A percentile compares a stretch with the other conserved stretches of the same genome.
These are phyloP conservation scores for Podospora didyma DNA, from an alignment of 495 filamentous ascomycete genomes.

Conservation along the genomic window DNA sequence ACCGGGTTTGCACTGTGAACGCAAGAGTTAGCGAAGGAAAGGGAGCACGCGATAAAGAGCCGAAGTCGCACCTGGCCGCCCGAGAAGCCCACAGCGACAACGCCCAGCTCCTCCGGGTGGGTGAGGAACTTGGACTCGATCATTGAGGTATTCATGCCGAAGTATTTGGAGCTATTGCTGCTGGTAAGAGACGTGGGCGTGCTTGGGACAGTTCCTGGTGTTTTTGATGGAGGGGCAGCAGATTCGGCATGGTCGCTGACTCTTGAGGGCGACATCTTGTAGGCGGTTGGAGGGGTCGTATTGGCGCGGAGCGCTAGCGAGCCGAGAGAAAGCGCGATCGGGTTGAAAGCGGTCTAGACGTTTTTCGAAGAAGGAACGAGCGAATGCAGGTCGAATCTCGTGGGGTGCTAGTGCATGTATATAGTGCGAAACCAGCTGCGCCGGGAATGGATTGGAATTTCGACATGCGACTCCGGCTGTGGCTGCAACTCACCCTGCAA, in stretches of 20 bases:
- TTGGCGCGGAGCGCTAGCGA: not conserved
- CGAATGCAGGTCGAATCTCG: too few species aligned
- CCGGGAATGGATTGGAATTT: too few species aligned
- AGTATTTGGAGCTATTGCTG: constrained; percentile 15
- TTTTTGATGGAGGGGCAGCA: constrained; percentile 6
- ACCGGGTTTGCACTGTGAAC: constrained; percentile 73
- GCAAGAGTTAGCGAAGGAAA: constrained; percentile 10
- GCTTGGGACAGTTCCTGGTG: not conserved
- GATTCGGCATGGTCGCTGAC: constrained; percentile 10
- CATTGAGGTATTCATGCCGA: constrained; percentile 57
- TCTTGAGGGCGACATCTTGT: constrained; percentile 13
- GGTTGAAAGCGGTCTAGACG: too few species aligned
- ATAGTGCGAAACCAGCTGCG: too few species aligned
- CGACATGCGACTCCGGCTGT: too few species aligned
- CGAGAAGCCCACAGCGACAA: constrained; percentile 95
- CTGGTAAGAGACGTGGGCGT: constrained; percentile 2
- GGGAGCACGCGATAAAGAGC: not conserved
- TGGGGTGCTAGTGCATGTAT: too few species aligned
- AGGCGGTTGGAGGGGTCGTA: not conserved
- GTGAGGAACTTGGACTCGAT: constrained; percentile 79
- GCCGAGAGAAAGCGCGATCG: too few species aligned
- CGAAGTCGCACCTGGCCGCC: constrained; percentile 75
- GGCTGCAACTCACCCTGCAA: too few species aligned
- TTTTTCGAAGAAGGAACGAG: too few species aligned
- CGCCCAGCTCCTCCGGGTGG: constrained; percentile 71